Percentiles rank a stretch among this genome's conserved stretches.
phyloP scores from a whole-genome alignment of 108 stramenopile genomes.

The Cyclotella kingstonii region DNA sequence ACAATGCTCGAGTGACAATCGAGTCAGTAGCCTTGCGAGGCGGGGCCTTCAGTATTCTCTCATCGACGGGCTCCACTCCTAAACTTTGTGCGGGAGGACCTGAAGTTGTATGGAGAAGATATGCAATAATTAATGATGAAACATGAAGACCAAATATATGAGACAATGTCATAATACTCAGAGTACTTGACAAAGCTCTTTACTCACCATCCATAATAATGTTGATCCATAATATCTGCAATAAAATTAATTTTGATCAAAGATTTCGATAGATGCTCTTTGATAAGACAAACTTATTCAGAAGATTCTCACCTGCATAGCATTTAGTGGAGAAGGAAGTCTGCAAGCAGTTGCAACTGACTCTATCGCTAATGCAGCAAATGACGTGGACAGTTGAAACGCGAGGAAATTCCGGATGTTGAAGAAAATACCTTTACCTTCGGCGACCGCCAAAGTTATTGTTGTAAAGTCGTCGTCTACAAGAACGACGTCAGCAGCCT shows the following conservation, averaged over 20 bases:
- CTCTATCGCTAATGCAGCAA: conserved; percentile 93
- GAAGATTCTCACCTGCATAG: conserved; percentile 73
- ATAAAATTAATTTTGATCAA: no score
- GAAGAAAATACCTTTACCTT: conserved; percentile 97
- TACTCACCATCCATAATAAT: conserved; percentile 99
- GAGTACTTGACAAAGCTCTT: no score
- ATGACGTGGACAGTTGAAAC: conserved; percentile 93
- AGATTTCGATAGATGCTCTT: not conserved
- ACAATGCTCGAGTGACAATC: conserved; percentile 83
- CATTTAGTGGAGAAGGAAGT: conserved; percentile 90
- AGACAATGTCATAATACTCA: no score
- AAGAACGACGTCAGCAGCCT: conserved; percentile 93
- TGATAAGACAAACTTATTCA: not conserved
- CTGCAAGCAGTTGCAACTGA: conserved; percentile 86
- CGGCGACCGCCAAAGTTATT: conserved; percentile 89
- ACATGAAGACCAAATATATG: no score
- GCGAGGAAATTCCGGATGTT: conserved; percentile 97
- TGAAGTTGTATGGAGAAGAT: no score
- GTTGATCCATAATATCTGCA: conserved; percentile 94
- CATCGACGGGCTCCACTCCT: conserved; percentile 92
- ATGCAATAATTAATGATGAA: no score
- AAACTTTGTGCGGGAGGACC: conserved; percentile 91
- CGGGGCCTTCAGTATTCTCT: conserved; percentile 74
- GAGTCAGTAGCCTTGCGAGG: conserved; percentile 89
- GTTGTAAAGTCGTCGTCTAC: conserved; percentile 94